These are phyloP conservation scores for Aspergillus sclerotioniger DNA, from an alignment of 495 filamentous ascomycete genomes.

Conservation along the genomic window DNA sequence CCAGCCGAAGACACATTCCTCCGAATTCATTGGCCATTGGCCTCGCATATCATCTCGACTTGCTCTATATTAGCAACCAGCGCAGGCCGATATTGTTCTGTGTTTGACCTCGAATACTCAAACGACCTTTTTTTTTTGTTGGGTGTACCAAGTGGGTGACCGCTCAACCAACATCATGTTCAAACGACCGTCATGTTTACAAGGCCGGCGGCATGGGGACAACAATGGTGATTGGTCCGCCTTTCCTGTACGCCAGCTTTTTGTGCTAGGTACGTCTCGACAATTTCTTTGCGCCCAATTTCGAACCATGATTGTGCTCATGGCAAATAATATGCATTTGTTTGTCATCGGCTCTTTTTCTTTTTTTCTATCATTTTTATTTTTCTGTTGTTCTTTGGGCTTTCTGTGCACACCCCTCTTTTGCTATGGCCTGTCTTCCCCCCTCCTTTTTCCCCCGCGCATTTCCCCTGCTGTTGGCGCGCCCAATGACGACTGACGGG, in stretches of 20 bases:
- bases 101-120: background rate
- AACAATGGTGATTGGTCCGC: slow-evolving; percentile 34
- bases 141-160: background rate
- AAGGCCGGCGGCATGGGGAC: slow-evolving; percentile 34
- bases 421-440: background rate
- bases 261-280: slow-evolving; percentile 62
- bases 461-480: background rate
- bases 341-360: background rate
- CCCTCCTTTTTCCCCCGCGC: background rate
- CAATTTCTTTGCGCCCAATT: slow-evolving; percentile 18
- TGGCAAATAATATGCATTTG: background rate
- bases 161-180: slow-evolving; percentile 33
- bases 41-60: background rate
- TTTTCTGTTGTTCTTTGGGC: too few species aligned
- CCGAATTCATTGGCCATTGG: slow-evolving; percentile 4
- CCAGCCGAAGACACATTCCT: slow-evolving; percentile 21
- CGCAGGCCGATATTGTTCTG: background rate
- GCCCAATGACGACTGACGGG: slow-evolving; percentile 35
- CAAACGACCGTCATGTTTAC: slow-evolving; percentile 37
- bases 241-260: slow-evolving; percentile 62
- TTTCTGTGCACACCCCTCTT: background rate
- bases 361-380: background rate
- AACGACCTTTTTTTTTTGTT: background rate
- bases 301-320: background rate
- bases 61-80: slow-evolving; percentile 12